Percentiles rank a stretch among this genome's conserved stretches.
Conservation (phyloP, 805 yeast genomes). For the Starmerella ratchasimensis region DNA sequence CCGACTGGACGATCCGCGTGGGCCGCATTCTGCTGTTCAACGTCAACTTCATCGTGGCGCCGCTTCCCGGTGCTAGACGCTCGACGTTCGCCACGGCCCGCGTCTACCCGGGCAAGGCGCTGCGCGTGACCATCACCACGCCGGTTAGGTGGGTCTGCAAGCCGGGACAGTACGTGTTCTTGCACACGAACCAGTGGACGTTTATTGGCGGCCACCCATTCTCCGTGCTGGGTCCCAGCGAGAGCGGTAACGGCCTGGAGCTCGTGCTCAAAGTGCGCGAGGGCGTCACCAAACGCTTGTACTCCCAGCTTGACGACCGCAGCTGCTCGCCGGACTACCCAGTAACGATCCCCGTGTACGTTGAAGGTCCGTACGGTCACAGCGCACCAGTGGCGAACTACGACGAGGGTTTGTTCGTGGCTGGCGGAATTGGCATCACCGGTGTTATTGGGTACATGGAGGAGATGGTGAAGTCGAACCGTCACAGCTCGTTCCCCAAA, state of each 20-base stretch:
- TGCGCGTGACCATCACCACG: constrained; percentile 37
- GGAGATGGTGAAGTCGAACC: constrained; percentile 15
- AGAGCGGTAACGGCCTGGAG: constrained; percentile 32
- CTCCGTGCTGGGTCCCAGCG: constrained; percentile 35
- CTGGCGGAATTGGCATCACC: constrained; percentile 57
- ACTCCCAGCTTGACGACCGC: constrained; percentile 24
- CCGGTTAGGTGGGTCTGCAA: constrained; percentile 41
- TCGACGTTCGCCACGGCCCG: constrained; percentile 29
- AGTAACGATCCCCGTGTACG: constrained; percentile 31
- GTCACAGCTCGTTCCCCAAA: constrained; percentile 7
- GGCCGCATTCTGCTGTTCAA: constrained; percentile 33
- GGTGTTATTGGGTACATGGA: constrained; percentile 39
- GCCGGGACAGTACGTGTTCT: constrained; percentile 53
- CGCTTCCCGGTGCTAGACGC: constrained; percentile 26
- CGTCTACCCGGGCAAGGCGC: constrained; percentile 34
- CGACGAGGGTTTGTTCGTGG: constrained; percentile 37
- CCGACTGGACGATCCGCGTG: constrained; percentile 48
- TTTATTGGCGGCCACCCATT: constrained; percentile 63
- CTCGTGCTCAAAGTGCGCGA: constrained; percentile 39
- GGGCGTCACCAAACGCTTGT: constrained; percentile 38
- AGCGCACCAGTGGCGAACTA: constrained; percentile 36
- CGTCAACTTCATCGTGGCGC: constrained; percentile 24
- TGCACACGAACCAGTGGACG: constrained; percentile 35
- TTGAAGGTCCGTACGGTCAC: constrained; percentile 53
- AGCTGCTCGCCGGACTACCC: constrained; percentile 26